Evolutionary conservation across 306 rosid species (phyloP), one percentile per base, ranked within the genome.

Genomic region (Prunus padus): DNA sequence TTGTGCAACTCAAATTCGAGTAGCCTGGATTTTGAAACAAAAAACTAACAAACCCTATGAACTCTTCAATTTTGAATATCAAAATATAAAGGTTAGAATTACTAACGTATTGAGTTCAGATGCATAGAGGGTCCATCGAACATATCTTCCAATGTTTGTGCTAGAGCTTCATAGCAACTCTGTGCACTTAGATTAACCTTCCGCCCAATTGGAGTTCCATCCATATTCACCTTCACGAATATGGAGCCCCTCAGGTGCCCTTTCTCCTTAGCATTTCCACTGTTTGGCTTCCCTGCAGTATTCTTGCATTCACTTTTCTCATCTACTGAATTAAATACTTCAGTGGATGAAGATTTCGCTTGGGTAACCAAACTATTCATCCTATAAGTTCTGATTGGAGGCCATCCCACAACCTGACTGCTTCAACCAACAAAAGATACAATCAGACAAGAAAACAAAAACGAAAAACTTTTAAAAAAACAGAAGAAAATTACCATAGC

Each of bases 361-460:
- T 87, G 88, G 85, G 72, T 82, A 57, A 80, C 88, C 86, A 86
- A 77, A 84, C 91, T 90, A 69, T 89, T 92, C 92, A 90, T 87
- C 85, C 99, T 87, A 67, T 82, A 84, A 63, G 89, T 42, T 83
- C 90, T 77, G 83, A 95, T 85, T 40, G 99, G 99, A 64, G 99
- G 99, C 99, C 99, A 95, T 64, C 99, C 99, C 80, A 95, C 96
- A 49, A 90, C 92, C 86, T 92, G 97, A 84, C 96, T 95, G 87
- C 82, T 73, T 28, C 69, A 77, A 71, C 77, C 67, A 83, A 57
- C 79, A 71, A 63, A 63, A 69, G 51, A 59, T 28, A 9, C 62
- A 59, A 59, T 77, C 72, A 85, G 83, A 61, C 16, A 64, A 72
- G 26, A 73, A 69, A 78, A 28, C 13, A 71, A 72, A 73, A 54